Conservation (phyloP, 2,329 filamentous ascomycete genomes). For the Camptophora hylomeconis region DNA sequence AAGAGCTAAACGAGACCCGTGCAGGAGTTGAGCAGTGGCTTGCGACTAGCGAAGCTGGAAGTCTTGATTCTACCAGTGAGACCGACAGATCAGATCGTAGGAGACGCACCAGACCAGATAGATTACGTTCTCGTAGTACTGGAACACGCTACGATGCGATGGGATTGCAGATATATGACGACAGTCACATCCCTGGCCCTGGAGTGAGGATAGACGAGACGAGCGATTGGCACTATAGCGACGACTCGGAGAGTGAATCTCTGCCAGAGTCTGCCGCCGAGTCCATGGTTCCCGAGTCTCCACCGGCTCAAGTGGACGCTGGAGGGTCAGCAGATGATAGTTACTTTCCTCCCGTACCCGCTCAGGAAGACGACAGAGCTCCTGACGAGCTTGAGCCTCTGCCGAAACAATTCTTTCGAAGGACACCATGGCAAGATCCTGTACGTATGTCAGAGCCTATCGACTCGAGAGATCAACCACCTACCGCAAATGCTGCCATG, state of each 20-base stretch:
- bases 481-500: conserved; percentile 43
- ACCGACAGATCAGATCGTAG: conserved; percentile 5
- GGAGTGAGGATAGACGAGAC: conserved; percentile 34
- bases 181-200: conserved; percentile 37
- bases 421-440: conserved; percentile 37
- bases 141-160: conserved; percentile 25
- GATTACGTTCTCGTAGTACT: conserved; percentile 21
- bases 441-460: conserved; percentile 9
- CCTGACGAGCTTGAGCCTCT: conserved; percentile 22
- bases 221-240: conserved; percentile 23
- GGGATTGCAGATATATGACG: conserved; percentile 20
- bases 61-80: conserved; percentile 24
- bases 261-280: conserved; percentile 20
- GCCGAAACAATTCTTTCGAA: conserved; percentile 25
- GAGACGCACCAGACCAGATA: conserved; percentile 5
- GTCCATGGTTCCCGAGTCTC: conserved; percentile 18
- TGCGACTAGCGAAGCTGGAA: conserved; percentile 33
- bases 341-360: conserved; percentile 14
- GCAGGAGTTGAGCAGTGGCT: conserved; percentile 42
- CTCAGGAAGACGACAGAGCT: conserved; percentile 16
- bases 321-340: conserved; percentile 16
- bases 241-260: conserved; percentile 19
- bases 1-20: conserved; percentile 37
- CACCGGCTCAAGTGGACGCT: conserved; percentile 18
- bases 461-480: conserved; percentile 31